phyloP scores from a whole-genome alignment of 441 rosid species.

The Sinapis alba region DNA sequence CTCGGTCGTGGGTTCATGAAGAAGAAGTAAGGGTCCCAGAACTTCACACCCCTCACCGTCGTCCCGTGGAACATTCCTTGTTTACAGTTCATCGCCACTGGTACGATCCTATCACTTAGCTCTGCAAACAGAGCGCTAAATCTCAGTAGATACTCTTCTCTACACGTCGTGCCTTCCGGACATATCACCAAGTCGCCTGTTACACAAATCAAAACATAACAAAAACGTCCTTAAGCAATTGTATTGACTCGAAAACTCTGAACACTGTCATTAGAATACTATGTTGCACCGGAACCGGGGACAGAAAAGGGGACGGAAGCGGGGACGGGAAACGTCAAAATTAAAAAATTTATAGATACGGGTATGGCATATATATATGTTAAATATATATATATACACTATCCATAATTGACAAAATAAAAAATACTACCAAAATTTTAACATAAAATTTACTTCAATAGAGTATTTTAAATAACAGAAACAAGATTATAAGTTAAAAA shows the following conservation, averaged over 20 bases:
- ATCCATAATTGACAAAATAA: no score
- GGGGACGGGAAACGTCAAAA: no score
- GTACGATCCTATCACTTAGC: slow-evolving; percentile 89
- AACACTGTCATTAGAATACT: neutral
- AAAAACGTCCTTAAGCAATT: neutral
- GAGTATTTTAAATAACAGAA: no score
- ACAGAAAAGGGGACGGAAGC: no score
- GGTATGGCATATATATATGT: no score
- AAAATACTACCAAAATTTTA: no score
- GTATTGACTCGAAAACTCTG: neutral
- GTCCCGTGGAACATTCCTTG: slow-evolving; percentile 86
- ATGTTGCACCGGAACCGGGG: no score
- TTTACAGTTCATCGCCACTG: slow-evolving; percentile 83
- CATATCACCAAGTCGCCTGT: slow-evolving; percentile 80
- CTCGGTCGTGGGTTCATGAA: slow-evolving; percentile 92
- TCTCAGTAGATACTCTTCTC: slow-evolving; percentile 76
- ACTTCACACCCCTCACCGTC: slow-evolving; percentile 88
- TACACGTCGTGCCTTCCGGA: slow-evolving; percentile 94
- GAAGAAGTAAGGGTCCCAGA: slow-evolving; percentile 90
- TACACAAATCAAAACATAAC: neutral
- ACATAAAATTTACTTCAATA: no score
- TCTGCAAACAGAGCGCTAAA: slow-evolving; percentile 92
- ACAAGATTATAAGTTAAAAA: no score
- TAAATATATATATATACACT: no score
- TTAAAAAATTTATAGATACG: no score